These are phyloP conservation scores for Sporothrix euskadiensis DNA, from an alignment of 2,329 filamentous ascomycete genomes.

Conservation along the genomic window DNA sequence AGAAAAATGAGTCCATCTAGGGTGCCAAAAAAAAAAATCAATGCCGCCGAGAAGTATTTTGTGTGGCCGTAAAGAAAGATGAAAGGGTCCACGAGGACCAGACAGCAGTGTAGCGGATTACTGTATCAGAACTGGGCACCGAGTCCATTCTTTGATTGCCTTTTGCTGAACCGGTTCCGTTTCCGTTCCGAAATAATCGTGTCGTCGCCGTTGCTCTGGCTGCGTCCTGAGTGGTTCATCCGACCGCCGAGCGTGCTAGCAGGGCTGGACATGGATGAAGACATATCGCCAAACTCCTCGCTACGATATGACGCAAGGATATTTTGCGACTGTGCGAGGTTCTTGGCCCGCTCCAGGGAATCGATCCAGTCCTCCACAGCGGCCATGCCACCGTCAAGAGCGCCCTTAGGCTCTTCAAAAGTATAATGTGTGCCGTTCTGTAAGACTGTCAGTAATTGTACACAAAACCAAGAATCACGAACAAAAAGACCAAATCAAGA, in stretches of 20 bases:
- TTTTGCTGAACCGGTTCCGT: constrained; percentile 78
- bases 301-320: constrained; percentile 64
- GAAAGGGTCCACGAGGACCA: not conserved
- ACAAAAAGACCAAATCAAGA: not conserved
- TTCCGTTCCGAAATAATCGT: constrained; percentile 46
- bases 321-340: constrained; percentile 76
- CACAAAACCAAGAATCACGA: not conserved
- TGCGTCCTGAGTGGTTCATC: constrained; percentile 58
- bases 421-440: constrained; percentile 87
- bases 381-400: constrained; percentile 62
- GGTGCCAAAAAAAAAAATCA: not conserved
- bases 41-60: not conserved
- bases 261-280: constrained; percentile 73
- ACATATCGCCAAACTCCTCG: constrained; percentile 69
- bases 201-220: constrained; percentile 57
- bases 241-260: constrained; percentile 68
- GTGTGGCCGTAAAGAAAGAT: not conserved
- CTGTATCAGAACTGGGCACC: constrained; percentile 72
- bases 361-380: constrained; percentile 92
- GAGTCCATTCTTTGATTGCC: constrained; percentile 91
- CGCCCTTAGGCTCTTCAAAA: constrained; percentile 86
- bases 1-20: not conserved
- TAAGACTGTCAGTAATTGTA: constrained; percentile 17
- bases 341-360: constrained; percentile 79
- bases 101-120: not conserved